Evolutionary conservation across 2,329 filamentous ascomycete genomes (phyloP).

Genomic region (Aspergillus amoenus): DNA sequence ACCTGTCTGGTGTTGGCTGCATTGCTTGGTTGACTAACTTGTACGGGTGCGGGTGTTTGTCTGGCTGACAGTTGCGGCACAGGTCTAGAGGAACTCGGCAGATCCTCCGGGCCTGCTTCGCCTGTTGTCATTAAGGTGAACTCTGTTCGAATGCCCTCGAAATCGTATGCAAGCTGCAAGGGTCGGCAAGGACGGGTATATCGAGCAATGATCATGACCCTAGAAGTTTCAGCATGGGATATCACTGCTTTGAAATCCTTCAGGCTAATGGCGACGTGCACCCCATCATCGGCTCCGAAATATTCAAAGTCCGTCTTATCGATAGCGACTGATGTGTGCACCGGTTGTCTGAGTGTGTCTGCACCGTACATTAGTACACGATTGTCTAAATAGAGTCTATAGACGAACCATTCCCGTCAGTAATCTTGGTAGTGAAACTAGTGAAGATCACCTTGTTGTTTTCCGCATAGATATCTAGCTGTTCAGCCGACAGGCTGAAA

Average conservation of each 20-base stretch:
- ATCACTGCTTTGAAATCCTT: slow-evolving; percentile 68
- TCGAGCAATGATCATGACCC: slow-evolving; percentile 54
- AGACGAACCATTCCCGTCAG: slow-evolving; percentile 55
- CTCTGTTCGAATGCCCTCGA: slow-evolving; percentile 56
- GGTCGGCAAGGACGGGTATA: slow-evolving; percentile 62
- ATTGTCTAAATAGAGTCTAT: not conserved
- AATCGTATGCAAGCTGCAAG: slow-evolving; percentile 60
- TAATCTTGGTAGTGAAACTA: slow-evolving; percentile 65
- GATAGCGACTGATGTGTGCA: slow-evolving; percentile 64
- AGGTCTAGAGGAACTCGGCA: slow-evolving; percentile 41
- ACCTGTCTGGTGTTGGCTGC: slow-evolving; percentile 23
- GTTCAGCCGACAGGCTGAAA: slow-evolving; percentile 64
- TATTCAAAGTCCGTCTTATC: slow-evolving; percentile 62
- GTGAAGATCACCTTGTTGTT: slow-evolving; percentile 61
- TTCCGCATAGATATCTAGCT: slow-evolving; percentile 61
- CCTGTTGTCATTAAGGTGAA: slow-evolving; percentile 67
- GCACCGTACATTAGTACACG: not conserved
- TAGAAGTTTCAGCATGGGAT: slow-evolving; percentile 60
- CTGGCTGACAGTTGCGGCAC: slow-evolving; percentile 42
- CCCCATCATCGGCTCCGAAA: slow-evolving; percentile 57
- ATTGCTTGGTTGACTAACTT: slow-evolving; percentile 17
- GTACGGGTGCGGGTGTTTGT: slow-evolving; percentile 34
- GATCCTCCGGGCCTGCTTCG: slow-evolving; percentile 44
- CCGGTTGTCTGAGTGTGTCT: slow-evolving; percentile 64
- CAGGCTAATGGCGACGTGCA: slow-evolving; percentile 63